Percentiles rank a stretch among this genome's conserved stretches.
Conservation (phyloP, 345 rosid genomes). For the Hirschfeldia incana region DNA sequence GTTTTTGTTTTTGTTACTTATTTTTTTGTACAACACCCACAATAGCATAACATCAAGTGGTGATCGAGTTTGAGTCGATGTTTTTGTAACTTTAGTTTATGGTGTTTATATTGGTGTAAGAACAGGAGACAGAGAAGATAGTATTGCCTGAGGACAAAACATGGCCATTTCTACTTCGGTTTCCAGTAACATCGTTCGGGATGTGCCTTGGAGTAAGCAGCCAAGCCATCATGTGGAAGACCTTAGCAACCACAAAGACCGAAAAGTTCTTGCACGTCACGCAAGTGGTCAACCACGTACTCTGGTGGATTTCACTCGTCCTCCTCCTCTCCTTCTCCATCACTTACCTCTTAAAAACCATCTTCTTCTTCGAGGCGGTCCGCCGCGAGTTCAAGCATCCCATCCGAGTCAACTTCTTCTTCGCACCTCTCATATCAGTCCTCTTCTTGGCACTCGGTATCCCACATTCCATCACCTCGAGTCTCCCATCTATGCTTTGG, state of each 20-base stretch:
- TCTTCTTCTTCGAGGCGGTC: slow-evolving; percentile 81
- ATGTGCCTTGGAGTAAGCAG: slow-evolving; percentile 91
- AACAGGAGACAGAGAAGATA: slow-evolving; percentile 68
- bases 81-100: not conserved
- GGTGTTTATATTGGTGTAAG: not conserved
- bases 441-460: slow-evolving; percentile 79
- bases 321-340: slow-evolving; percentile 49
- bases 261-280: slow-evolving; percentile 69
- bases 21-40: too few species aligned
- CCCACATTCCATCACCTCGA: slow-evolving; percentile 52
- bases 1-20: not conserved
- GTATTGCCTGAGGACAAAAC: slow-evolving; percentile 72
- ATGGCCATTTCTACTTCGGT: slow-evolving; percentile 93
- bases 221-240: slow-evolving; percentile 91
- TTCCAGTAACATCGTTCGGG: slow-evolving; percentile 74
- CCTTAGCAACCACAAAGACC: slow-evolving; percentile 60
- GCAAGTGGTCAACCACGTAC: slow-evolving; percentile 44
- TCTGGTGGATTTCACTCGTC: slow-evolving; percentile 68
- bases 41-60: too few species aligned
- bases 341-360: slow-evolving; percentile 62
- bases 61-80: too few species aligned
- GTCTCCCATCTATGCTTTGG: slow-evolving; percentile 60
- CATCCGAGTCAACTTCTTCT: slow-evolving; percentile 85
- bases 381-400: slow-evolving; percentile 90
- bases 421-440: slow-evolving; percentile 84